These are phyloP conservation scores for Typha latifolia DNA, from an alignment of 176 grass and related monocot species.

Conservation along the genomic window DNA sequence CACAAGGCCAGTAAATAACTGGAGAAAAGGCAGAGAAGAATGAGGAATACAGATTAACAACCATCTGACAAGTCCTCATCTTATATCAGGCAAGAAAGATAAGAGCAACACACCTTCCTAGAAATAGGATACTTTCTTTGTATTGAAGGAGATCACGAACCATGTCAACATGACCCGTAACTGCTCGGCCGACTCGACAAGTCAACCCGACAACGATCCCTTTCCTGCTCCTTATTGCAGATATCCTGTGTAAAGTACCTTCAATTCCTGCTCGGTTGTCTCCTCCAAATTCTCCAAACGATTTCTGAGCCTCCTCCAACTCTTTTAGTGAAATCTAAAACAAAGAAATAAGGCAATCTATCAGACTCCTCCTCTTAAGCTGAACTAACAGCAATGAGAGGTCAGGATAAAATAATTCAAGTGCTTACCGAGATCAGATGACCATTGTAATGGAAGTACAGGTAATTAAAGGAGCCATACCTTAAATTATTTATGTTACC, in stretches of 20 bases:
- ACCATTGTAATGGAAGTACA: background rate
- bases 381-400: background rate
- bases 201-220: conserved; percentile 88
- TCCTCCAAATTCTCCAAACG: conserved; percentile 91
- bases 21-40: no score
- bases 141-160: conserved; percentile 76
- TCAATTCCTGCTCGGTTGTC: conserved; percentile 87
- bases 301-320: conserved; percentile 67
- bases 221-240: conserved; percentile 96
- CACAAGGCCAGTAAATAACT: no score
- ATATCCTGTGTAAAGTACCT: conserved; percentile 98
- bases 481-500: conserved; percentile 18
- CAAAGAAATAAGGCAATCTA: background rate
- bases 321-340: conserved; percentile 80
- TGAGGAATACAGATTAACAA: no score
- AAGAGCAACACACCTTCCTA: conserved; percentile 49
- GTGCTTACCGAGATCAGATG: background rate
- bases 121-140: conserved; percentile 88
- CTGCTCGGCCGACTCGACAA: conserved; percentile 85
- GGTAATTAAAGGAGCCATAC: background rate
- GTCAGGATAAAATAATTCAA: background rate
- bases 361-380: no score
- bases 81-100: background rate
- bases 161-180: conserved; percentile 93
- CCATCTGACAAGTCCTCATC: no score